These are phyloP conservation scores for Aspergillus ochraceus DNA, from an alignment of 2,329 filamentous ascomycete species.

Conservation along the genomic window DNA sequence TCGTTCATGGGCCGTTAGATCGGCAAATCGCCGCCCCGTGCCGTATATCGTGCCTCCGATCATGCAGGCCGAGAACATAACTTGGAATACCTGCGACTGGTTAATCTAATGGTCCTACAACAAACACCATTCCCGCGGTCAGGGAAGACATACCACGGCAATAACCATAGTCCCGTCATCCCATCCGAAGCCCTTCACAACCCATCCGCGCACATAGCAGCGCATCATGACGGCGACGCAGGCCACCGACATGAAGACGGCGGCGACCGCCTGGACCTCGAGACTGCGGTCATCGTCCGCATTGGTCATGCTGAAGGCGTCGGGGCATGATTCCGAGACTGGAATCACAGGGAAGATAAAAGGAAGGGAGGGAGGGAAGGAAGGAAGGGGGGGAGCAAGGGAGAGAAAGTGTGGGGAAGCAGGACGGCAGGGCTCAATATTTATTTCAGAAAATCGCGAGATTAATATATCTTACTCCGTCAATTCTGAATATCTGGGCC, in stretches of 20 bases:
- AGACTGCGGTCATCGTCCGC: slow-evolving; percentile 19
- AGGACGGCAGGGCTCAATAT: not conserved
- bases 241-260: slow-evolving; percentile 29
- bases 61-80: slow-evolving; percentile 32
- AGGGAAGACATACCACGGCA: slow-evolving; percentile 21
- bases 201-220: slow-evolving; percentile 31
- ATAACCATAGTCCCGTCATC: slow-evolving; percentile 35
- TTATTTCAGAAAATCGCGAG: not conserved
- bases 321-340: slow-evolving; percentile 13
- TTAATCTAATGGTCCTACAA: slow-evolving; percentile 1
- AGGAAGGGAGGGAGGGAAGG: not conserved
- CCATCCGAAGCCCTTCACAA: slow-evolving; percentile 35
- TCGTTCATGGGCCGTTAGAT: slow-evolving; percentile 17
- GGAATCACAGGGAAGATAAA: not conserved
- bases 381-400: not conserved
- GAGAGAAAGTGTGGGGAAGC: not conserved
- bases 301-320: not conserved
- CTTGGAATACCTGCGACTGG: slow-evolving; percentile 21
- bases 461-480: no score
- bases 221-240: slow-evolving; percentile 28
- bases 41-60: slow-evolving; percentile 32
- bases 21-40: slow-evolving; percentile 24
- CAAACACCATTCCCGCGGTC: no score
- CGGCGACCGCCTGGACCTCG: slow-evolving; percentile 26
- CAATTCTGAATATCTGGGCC: no score